These are phyloP conservation scores for Cryptosporidium felis DNA, from an alignment of 169 alveolate genomes.

Conservation along the genomic window DNA sequence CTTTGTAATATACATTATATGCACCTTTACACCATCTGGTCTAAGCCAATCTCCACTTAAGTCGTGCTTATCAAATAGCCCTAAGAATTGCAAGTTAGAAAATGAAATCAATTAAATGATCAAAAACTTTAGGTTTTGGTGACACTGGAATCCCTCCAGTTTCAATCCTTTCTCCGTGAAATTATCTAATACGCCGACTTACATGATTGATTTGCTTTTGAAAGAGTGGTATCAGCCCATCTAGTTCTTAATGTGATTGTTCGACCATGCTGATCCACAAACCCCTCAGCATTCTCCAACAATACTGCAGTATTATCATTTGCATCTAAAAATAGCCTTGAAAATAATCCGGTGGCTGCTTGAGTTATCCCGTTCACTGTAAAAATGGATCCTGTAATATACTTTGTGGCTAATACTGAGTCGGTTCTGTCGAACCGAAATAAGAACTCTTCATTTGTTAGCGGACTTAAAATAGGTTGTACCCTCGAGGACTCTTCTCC, in stretches of 20 bases:
- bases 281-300: conserved; percentile 77
- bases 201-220: conserved; percentile 60
- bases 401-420: conserved; percentile 74
- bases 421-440: conserved; percentile 76
- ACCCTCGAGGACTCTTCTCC: conserved; percentile 70
- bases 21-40: conserved; percentile 75
- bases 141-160: background rate
- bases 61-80: conserved; percentile 71
- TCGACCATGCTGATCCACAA: conserved; percentile 75
- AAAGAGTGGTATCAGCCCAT: conserved; percentile 69
- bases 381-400: conserved; percentile 75
- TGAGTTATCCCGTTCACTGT: conserved; percentile 73
- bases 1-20: conserved; percentile 37
- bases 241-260: conserved; percentile 74
- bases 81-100: background rate
- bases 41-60: conserved; percentile 76
- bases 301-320: conserved; percentile 74
- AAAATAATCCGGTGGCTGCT: conserved; percentile 72
- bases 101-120: background rate
- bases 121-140: background rate
- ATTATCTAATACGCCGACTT: too few relatives aligned
- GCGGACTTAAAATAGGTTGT: conserved; percentile 70
- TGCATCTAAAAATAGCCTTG: conserved; percentile 74
- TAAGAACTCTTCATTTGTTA: conserved; percentile 75
- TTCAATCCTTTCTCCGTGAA: background rate